Base-by-base conservation (phyloP, 139 green algal genomes). In the Volvox reticuliferus region DNA sequence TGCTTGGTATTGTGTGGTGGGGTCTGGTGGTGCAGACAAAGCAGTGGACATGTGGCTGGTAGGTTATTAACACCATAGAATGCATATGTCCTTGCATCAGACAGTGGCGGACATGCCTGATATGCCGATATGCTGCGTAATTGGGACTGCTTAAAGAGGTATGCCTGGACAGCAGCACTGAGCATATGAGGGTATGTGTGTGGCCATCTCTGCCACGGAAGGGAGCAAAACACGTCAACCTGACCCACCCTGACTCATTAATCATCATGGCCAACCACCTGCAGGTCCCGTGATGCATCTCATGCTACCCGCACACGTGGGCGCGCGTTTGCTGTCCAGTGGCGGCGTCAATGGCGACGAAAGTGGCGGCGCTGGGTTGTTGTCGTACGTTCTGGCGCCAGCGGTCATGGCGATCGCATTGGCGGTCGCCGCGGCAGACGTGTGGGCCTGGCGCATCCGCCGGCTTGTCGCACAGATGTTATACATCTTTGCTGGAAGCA, bases 231-330 rank as follows among this genome's bases (percentile, higher is more conserved):
- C 44, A 9, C 44, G 44, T 55, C 5, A 55, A 55, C 67, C 22
- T 28, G 22, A 75, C 14, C 67, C 12, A 6, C 6, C 22, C 24
- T 75, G 67, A 28, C 67, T 14, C 67, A 2, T 26, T 75, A 28
- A 12, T 12, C 12, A 20, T 20, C 78, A n/a, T 84, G 3, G 2
- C 5, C 44, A 55, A 55, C 44, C 5, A 55, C 44, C 44, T 20
- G 19, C 86, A 90, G 86, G 71, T 18, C 86, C 86, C 50, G 1
- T 44, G 37, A 83, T 76, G 86, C 86, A 90, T 44, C 73, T 90
- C 50, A 24, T 76, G 73, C 30, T 90, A 3, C 71, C 86, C 32
- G 18, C 73, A 28, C 71, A 73, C n/a, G 73, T 28, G 19, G n/a
- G 33, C 20, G 86, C 86, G 0, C 44, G 76, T 6, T 20, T 88